A percentile compares a stretch with the other conserved stretches of the same genome.
Conservation (phyloP, 108 stramenopile species). For the Schizochytrium sp. region DNA sequence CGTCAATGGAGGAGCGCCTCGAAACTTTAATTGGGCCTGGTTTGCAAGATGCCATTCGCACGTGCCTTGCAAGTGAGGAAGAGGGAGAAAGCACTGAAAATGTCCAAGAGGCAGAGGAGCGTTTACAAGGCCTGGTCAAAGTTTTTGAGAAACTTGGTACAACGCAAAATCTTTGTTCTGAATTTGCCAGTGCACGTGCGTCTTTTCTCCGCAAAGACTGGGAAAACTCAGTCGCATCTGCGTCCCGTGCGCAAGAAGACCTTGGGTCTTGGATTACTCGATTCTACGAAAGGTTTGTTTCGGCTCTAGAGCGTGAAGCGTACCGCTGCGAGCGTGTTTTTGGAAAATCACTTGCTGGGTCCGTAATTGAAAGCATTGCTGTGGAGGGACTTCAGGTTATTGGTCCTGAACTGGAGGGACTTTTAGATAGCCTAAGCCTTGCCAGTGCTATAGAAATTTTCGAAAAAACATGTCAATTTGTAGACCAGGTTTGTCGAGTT, state of each 20-base stretch:
- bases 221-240: neutral
- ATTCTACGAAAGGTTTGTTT: constrained; percentile 25
- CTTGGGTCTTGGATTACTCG: neutral
- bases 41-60: neutral
- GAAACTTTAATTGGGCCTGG: constrained; percentile 49
- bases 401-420: neutral
- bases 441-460: neutral
- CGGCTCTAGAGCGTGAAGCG: constrained; percentile 11
- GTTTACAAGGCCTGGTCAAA: neutral
- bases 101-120: constrained; percentile 19
- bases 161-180: neutral
- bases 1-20: constrained; percentile 41
- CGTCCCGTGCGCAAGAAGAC: neutral
- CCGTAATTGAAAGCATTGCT: constrained; percentile 9
- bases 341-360: neutral
- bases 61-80: constrained; percentile 25
- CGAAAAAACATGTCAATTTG: constrained; percentile 37
- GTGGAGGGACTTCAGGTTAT: neutral
- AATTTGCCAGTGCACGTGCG: constrained; percentile 21
- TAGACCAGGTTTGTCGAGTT: neutral
- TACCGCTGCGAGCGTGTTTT: constrained; percentile 37
- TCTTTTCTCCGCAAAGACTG: neutral
- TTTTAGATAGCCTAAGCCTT: neutral
- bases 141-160: constrained; percentile 41
- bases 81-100: neutral